Base-by-base conservation (phyloP, 2,329 filamentous ascomycete species). In the Colletotrichum sp. region DNA sequence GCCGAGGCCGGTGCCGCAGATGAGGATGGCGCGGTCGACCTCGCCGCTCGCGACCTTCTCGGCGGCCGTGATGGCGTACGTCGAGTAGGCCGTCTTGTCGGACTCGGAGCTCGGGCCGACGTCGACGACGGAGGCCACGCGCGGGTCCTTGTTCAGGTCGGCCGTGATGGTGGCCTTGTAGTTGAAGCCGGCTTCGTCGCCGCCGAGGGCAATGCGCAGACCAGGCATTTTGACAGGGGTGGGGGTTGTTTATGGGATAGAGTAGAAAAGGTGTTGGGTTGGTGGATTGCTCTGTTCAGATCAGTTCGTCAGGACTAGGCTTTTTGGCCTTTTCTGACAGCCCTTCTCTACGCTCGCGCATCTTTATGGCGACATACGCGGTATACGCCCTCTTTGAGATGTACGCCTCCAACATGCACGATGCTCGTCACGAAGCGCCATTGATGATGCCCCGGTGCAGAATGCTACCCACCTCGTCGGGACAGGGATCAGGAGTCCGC, bases 1-100 rank as follows among this genome's bases (percentile, higher is more conserved):
- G 21, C 95, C 95, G 7, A 98, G 90, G 0, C 95, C 95, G 0
- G 95, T 98, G 6, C 95, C 95, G 86, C 95, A 98, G 87, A 98
- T 95, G 59, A 96, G 87, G 44, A 98, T 88, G 0, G 95, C 95
- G 69, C 95, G 93, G 85, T 98, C 95, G 65, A 91, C 93, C 80
- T 92, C 88, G 60, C 92, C 93, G 8, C 87, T 83, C 4, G 89
- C 88, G 16, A 95, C 90, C 52, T 94, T 87, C 77, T 87, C 86
- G 30, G 94, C 94, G 8, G 94, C 95, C 49, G 91, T 90, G 64
- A 95, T 94, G 76, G 95, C 95, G 52, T 94, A 90, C 84, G 95
- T 93, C 0, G 95, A 94, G 84, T 98, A 98, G 8, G 95, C 93
- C 3, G 94, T 96, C 83, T 95, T 95, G 88, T 97, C 94, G 70